Evolutionary conservation across 805 yeast genomes (phyloP), one percentile per base, ranked within the genome.

Genomic region (Candida khao-thaluensis): DNA sequence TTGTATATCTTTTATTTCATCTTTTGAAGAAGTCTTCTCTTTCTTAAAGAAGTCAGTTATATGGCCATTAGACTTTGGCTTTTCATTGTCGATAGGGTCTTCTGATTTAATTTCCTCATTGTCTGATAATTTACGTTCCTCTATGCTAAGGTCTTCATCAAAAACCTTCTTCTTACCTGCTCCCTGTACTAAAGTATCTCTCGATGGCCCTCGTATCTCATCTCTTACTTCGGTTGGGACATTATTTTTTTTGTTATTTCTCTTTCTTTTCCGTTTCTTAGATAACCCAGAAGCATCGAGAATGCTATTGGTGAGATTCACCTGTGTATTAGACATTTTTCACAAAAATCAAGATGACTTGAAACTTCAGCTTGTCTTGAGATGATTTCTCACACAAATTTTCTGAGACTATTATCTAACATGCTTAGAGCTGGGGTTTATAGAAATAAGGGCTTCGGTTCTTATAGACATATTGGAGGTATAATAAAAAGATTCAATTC

Each of bases 201-300:
- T 8, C 9, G 17, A 11, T 29, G 26, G n/a, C n/a, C n/a, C n/a
- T n/a, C n/a, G 35, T 21, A 31, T 15, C 35, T 31, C 35, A 31
- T 31, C 35, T 31, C 35, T 31, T n/a, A 12, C 24, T 20, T 30
- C 26, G 11, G 20, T 24, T 3, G 24, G 3, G 12, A 5, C 17
- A 26, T 7, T 17, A 36, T 40, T 39, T 32, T 42, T 47, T 43
- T 57, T 62, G 29, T 54, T 53, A 27, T 44, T 43, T 56, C 66
- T 61, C 51, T 54, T 59, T 50, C 67, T 58, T 52, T 54, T 59
- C 33, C 34, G 24, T 16, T 29, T 44, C n/a, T 31, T 31, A 2
- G 31, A 25, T 17, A 22, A 24, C 3, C 22, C 40, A 14, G 41
- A 35, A 7, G 31, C 34, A 30, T 43, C 45, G 17, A 31, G 35